Evolutionary conservation across 139 green algal species (phyloP).

Genomic region (Trebouxia sp.): DNA sequence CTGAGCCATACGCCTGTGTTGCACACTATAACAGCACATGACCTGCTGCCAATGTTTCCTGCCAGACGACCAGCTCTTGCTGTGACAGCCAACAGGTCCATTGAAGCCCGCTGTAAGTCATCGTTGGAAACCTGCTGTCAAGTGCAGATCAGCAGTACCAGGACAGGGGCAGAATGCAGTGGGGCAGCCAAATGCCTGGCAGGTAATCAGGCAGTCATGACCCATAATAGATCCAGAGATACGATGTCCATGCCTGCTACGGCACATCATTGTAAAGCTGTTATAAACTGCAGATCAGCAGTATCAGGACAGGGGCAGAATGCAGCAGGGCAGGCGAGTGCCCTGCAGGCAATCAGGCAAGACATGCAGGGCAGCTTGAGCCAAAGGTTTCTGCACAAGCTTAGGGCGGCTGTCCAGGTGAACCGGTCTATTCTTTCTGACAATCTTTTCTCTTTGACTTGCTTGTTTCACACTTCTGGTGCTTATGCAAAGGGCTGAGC

Average conservation of each 20-base stretch:
- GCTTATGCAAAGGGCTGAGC: not conserved
- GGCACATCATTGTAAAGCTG: not conserved
- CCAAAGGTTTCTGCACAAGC: slow-evolving; percentile 9
- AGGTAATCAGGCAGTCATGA: not conserved
- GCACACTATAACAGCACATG: not conserved
- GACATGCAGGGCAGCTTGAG: slow-evolving; percentile 5
- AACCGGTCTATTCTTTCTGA: not conserved
- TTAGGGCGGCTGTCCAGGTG: not conserved
- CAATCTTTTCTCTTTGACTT: too few relatives aligned
- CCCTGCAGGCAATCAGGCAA: not conserved
- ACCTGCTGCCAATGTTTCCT: too few relatives aligned
- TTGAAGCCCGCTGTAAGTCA: not conserved
- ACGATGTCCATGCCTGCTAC: not conserved
- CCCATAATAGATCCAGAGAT: not conserved
- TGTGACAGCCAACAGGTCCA: too few relatives aligned
- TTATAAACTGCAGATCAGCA: too few relatives aligned
- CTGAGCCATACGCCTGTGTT: not conserved
- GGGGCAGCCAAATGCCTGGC: not conserved
- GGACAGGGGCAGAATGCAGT: not conserved
- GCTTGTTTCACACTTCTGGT: too few relatives aligned
- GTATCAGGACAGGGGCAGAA: not conserved
- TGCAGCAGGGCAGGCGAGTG: not conserved
- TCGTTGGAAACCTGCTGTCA: too few relatives aligned
- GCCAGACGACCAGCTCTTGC: not conserved
- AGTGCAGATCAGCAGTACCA: too few relatives aligned